Evolutionary conservation across 805 yeast species (phyloP).

Genomic region (Yarrowia osloensis): DNA sequence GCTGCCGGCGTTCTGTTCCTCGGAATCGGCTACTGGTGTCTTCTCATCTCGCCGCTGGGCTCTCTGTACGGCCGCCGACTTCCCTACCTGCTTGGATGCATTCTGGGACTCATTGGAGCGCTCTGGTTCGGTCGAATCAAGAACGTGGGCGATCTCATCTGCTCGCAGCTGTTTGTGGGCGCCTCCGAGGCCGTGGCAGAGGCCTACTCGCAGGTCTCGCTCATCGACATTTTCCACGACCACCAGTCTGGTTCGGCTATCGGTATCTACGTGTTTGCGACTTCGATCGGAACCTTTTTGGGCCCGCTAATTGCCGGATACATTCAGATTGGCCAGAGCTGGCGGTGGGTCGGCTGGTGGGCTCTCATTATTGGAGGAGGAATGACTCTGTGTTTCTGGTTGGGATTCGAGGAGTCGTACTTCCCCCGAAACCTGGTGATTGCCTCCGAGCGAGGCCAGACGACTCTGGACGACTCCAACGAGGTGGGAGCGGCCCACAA

Average conservation of each 20-base stretch:
- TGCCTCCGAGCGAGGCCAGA: constrained; percentile 25
- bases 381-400: constrained; percentile 54
- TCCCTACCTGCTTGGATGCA: constrained; percentile 61
- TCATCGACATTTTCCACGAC: constrained; percentile 71
- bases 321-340: constrained; percentile 58
- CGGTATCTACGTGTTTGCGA: constrained; percentile 71
- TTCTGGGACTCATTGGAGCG: constrained; percentile 63
- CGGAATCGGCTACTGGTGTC: constrained; percentile 66
- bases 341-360: constrained; percentile 77
- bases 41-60: constrained; percentile 67
- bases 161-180: constrained; percentile 82
- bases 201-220: constrained; percentile 65
- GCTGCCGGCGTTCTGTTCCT: constrained; percentile 79
- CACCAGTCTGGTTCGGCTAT: constrained; percentile 76
- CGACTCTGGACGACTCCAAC: neutral
- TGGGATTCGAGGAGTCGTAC: constrained; percentile 71
- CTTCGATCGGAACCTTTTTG: constrained; percentile 75
- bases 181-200: constrained; percentile 81
- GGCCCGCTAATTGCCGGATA: constrained; percentile 80
- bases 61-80: constrained; percentile 69
- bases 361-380: constrained; percentile 67
- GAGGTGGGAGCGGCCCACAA: too few species aligned
- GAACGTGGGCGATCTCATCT: constrained; percentile 60
- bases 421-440: constrained; percentile 41
- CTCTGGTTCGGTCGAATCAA: constrained; percentile 68